phyloP scores from a whole-genome alignment of 768 basidiomycete species.

The Bullera alba region DNA sequence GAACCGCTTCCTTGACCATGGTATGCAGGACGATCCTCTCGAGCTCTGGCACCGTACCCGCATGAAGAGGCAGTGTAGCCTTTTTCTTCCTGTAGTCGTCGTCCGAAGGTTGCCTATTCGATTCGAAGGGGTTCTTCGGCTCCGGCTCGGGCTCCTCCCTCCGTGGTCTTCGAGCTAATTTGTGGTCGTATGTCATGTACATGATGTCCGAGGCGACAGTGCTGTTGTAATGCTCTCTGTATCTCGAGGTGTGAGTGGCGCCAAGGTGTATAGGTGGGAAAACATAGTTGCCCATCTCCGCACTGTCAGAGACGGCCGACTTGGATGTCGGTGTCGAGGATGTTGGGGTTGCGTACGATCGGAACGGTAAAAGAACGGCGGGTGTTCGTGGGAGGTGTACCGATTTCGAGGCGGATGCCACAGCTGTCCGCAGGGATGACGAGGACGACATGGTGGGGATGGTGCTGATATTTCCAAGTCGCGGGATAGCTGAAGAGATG shows the following conservation, averaged over 20 bases:
- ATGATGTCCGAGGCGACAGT: conserved; percentile 80
- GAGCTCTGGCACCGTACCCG: conserved; percentile 65
- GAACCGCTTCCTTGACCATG: conserved; percentile 72
- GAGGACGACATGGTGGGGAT: neutral
- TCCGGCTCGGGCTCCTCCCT: conserved; percentile 48
- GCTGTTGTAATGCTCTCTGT: conserved; percentile 73
- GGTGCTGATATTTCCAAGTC: too few species aligned
- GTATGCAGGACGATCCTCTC: conserved; percentile 80
- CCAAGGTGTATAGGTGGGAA: conserved; percentile 44
- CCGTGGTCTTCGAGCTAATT: conserved; percentile 37
- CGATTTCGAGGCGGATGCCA: neutral
- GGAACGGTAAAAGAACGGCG: neutral
- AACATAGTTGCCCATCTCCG: too few species aligned
- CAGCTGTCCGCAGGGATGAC: neutral
- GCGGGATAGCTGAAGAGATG: too few species aligned
- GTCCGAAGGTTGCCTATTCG: conserved; percentile 64
- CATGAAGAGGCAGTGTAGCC: conserved; percentile 50
- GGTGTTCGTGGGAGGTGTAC: neutral
- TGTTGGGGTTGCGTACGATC: neutral
- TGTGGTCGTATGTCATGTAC: conserved; percentile 88
- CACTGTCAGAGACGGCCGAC: neutral
- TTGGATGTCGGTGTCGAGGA: neutral
- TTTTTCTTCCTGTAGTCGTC: conserved; percentile 55
- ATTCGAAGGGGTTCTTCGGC: conserved; percentile 67
- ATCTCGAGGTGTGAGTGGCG: conserved; percentile 53